Percentiles rank a stretch among this genome's conserved stretches.
Evolutionary conservation across 345 rosid genomes (phyloP).

Genomic region (Raphanus raphanistrum): DNA sequence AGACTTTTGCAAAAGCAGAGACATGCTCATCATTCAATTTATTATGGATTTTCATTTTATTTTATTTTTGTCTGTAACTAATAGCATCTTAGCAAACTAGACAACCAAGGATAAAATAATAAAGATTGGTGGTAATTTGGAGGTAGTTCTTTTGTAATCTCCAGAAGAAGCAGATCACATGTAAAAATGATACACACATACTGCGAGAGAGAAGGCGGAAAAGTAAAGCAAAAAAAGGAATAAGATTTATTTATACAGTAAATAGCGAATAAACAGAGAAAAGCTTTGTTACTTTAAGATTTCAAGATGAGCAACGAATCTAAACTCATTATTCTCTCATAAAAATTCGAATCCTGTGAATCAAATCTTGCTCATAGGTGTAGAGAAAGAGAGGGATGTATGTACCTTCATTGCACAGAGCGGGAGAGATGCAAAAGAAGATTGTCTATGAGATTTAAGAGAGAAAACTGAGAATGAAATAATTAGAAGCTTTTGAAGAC

Average conservation of each 20-base stretch:
- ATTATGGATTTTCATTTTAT: background rate
- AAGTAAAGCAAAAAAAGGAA: background rate
- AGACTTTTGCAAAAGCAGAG: background rate
- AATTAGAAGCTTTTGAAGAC: slow-evolving; percentile 21
- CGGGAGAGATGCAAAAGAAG: slow-evolving; percentile 13
- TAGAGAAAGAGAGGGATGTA: slow-evolving; percentile 20
- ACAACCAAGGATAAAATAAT: background rate
- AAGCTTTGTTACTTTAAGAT: background rate
- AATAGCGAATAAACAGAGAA: background rate
- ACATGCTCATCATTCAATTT: background rate
- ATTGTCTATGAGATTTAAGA: background rate
- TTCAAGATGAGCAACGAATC: slow-evolving; percentile 32
- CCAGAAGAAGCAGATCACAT: background rate
- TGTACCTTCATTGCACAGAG: slow-evolving; percentile 59
- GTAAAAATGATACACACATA: background rate
- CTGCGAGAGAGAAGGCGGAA: background rate
- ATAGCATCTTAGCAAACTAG: background rate
- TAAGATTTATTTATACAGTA: background rate
- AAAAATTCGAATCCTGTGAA: slow-evolving; percentile 5
- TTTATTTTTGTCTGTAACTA: background rate
- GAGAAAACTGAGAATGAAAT: slow-evolving; percentile 6
- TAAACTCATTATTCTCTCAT: background rate
- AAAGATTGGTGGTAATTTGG: background rate
- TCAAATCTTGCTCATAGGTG: slow-evolving; percentile 23
- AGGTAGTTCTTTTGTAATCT: background rate